These are phyloP conservation scores for Lagenidium giganteum DNA, from an alignment of 352 stramenopile genomes.

Conservation along the genomic window DNA sequence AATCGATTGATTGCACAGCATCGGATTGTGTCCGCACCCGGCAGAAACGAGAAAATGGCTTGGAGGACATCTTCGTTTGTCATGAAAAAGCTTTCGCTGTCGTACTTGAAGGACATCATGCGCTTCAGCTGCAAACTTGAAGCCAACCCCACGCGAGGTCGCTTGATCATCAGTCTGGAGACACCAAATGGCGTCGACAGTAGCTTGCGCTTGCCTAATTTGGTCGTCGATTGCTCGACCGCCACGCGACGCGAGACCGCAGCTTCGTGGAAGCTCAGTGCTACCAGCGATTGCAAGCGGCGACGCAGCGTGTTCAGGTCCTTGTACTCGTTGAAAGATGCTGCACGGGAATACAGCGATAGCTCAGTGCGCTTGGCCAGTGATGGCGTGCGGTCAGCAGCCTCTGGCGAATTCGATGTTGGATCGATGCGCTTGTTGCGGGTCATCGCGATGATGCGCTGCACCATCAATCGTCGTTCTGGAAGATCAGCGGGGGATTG, in stretches of 20 bases:
- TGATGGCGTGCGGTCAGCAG: slow-evolving; percentile 55
- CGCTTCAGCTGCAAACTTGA: neutral
- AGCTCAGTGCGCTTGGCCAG: slow-evolving; percentile 85
- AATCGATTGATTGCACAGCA: slow-evolving; percentile 65
- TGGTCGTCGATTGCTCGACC: slow-evolving; percentile 18
- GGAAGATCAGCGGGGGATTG: slow-evolving; percentile 78
- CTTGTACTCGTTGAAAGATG: slow-evolving; percentile 81
- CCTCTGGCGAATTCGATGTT: too few relatives aligned
- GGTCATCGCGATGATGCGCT: slow-evolving; percentile 86
- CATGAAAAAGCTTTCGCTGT: slow-evolving; percentile 41
- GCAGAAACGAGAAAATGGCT: slow-evolving; percentile 62
- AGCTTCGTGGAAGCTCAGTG: slow-evolving; percentile 84
- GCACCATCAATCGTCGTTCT: slow-evolving; percentile 77
- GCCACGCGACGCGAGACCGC: slow-evolving; percentile 47
- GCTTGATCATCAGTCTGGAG: slow-evolving; percentile 56
- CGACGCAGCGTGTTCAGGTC: slow-evolving; percentile 80
- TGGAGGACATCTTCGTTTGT: slow-evolving; percentile 71
- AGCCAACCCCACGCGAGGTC: slow-evolving; percentile 24
- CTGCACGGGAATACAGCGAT: slow-evolving; percentile 75
- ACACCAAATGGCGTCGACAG: slow-evolving; percentile 47
- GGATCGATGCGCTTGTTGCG: slow-evolving; percentile 49
- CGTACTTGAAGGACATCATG: neutral
- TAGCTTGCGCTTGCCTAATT: slow-evolving; percentile 51
- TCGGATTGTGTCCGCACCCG: slow-evolving; percentile 56
- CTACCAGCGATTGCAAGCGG: slow-evolving; percentile 78